Evolutionary conservation across 202 grass and related monocot species (phyloP).

Genomic region (Carex sylvatica): DNA sequence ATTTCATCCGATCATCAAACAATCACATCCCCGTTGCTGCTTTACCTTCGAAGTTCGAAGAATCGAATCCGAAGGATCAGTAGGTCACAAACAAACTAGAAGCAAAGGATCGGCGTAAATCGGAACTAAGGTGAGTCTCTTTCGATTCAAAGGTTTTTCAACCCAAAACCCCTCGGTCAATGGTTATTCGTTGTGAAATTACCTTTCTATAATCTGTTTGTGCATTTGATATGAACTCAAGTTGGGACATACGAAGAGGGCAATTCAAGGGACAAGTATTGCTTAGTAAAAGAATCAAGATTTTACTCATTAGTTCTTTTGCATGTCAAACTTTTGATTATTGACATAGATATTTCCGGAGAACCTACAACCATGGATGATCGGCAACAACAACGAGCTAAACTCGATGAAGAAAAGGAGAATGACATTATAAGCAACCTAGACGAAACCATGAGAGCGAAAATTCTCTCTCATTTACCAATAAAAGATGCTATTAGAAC

Average conservation of each 20-base stretch:
- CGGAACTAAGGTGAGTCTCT: background rate
- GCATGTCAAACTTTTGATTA: background rate
- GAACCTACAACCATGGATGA: background rate
- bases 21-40: background rate
- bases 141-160: background rate
- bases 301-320: background rate
- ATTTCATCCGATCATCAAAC: background rate
- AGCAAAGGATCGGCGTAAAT: background rate
- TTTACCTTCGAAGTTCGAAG: background rate
- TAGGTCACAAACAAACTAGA: background rate
- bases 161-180: no score
- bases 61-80: background rate
- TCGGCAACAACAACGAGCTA: background rate
- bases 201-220: background rate
- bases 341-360: background rate
- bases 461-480: slow-evolving; percentile 25
- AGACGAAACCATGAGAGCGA: background rate
- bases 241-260: no score
- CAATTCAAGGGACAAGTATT: no score
- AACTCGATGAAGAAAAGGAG: background rate
- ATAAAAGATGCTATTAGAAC: slow-evolving; percentile 27
- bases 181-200: background rate
- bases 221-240: background rate
- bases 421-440: slow-evolving; percentile 21
- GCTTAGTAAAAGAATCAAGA: background rate